Conservation (phyloP, 2,329 filamentous ascomycete genomes). For the Cercospora brassicicola region DNA sequence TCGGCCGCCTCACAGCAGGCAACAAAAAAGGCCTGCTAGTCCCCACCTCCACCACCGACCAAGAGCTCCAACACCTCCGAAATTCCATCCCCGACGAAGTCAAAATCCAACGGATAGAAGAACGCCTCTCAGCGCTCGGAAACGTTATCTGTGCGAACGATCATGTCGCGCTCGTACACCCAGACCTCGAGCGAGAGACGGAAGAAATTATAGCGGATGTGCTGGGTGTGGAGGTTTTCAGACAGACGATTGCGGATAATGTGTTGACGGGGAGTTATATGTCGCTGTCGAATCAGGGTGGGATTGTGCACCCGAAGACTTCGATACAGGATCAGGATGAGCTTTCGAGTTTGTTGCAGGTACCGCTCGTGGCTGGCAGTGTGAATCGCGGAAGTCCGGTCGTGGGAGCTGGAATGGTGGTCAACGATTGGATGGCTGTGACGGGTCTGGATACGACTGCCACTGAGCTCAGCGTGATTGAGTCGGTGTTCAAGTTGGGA, state of each 20-base stretch:
- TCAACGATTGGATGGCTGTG: conserved; percentile 96
- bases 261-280: conserved; percentile 97
- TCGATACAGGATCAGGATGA: conserved; percentile 98
- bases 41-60: conserved; percentile 92
- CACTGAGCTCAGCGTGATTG: conserved; percentile 94
- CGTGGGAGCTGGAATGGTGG: conserved; percentile 94
- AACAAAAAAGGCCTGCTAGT: conserved; percentile 97
- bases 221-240: conserved; percentile 82
- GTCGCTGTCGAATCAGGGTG: conserved; percentile 91
- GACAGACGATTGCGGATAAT: conserved; percentile 95
- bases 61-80: conserved; percentile 94
- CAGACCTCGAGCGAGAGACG: conserved; percentile 93
- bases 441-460: conserved; percentile 94
- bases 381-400: conserved; percentile 92
- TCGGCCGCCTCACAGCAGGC: conserved; percentile 90
- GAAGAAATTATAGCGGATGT: conserved; percentile 98
- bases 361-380: conserved; percentile 89
- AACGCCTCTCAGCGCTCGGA: conserved; percentile 88
- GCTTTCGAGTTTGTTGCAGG: conserved; percentile 86
- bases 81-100: conserved; percentile 90
- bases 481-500: conserved; percentile 91
- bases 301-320: conserved; percentile 96
- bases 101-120: conserved; percentile 96
- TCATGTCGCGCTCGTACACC: conserved; percentile 93
- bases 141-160: conserved; percentile 98